These are phyloP conservation scores for Filobasidium floriforme DNA, from an alignment of 768 basidiomycete species.

Conservation along the genomic window DNA sequence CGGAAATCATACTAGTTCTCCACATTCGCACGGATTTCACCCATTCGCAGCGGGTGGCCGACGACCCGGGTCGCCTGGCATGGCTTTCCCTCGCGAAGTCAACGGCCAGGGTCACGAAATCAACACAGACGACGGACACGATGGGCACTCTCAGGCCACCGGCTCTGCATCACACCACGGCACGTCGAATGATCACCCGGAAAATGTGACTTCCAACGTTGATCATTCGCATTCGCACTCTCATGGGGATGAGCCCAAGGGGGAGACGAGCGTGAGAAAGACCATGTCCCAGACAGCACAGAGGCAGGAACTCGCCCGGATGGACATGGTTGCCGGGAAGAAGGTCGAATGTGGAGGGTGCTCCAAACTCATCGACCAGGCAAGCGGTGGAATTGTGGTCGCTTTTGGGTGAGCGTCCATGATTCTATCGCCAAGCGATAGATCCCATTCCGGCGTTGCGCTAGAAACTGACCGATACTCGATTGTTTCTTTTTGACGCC, in stretches of 20 bases:
- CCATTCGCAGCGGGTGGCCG: neutral
- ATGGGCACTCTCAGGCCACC: neutral
- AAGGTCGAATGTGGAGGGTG: slow-evolving; percentile 20
- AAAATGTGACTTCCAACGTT: neutral
- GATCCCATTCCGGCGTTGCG: neutral
- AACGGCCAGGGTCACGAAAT: slow-evolving; percentile 3
- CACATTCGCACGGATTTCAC: neutral
- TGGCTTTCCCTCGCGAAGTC: slow-evolving; percentile 7
- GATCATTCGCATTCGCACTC: neutral
- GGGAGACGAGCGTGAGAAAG: neutral
- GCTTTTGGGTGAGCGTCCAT: slow-evolving; percentile 71
- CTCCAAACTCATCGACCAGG: slow-evolving; percentile 39
- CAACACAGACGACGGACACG: slow-evolving; percentile 1
- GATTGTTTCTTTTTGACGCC: neutral
- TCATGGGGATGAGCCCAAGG: neutral
- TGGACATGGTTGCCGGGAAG: slow-evolving; percentile 16
- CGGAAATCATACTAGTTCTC: neutral
- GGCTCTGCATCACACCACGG: neutral
- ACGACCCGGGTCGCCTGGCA: slow-evolving; percentile 3
- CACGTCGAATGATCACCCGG: neutral
- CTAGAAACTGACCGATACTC: slow-evolving; percentile 10
- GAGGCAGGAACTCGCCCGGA: neutral
- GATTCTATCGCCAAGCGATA: too few species aligned
- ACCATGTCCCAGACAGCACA: neutral
- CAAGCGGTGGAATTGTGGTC: slow-evolving; percentile 60